Percentiles rank a stretch among this genome's conserved stretches.
phyloP scores from a whole-genome alignment of 1,284 basidiomycete genomes.

The Chiua sp. region DNA sequence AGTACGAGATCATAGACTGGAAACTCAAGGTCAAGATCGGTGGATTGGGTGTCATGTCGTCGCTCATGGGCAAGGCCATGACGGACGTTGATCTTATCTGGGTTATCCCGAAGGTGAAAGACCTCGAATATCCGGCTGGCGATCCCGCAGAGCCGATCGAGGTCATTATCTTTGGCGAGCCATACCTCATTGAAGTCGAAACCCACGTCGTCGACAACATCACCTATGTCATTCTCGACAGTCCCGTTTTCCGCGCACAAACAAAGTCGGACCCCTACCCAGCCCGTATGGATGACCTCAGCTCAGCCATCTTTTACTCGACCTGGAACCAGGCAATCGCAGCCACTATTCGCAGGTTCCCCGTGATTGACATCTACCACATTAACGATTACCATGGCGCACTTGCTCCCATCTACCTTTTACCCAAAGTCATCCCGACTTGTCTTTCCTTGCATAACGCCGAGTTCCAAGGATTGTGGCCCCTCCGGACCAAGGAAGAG shows the following conservation, averaged over 20 bases:
- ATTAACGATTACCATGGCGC: slow-evolving; percentile 94
- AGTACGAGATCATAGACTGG: slow-evolving; percentile 97
- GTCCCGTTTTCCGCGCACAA: slow-evolving; percentile 93
- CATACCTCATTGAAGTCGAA: slow-evolving; percentile 93
- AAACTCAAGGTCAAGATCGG: slow-evolving; percentile 97
- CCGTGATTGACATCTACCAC: slow-evolving; percentile 89
- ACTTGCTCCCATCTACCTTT: slow-evolving; percentile 86
- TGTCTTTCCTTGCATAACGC: slow-evolving; percentile 96
- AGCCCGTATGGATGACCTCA: slow-evolving; percentile 94
- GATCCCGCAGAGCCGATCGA: slow-evolving; percentile 92
- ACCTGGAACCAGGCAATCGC: slow-evolving; percentile 97
- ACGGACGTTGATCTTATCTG: slow-evolving; percentile 92
- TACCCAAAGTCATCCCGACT: slow-evolving; percentile 87
- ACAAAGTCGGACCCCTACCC: slow-evolving; percentile 95
- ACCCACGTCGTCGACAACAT: slow-evolving; percentile 93
- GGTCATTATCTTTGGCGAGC: slow-evolving; percentile 94
- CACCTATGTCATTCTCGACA: slow-evolving; percentile 91
- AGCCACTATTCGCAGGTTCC: slow-evolving; percentile 82
- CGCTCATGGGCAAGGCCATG: slow-evolving; percentile 96
- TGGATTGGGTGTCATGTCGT: slow-evolving; percentile 96
- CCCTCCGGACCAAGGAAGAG: slow-evolving; percentile 92
- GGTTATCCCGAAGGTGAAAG: slow-evolving; percentile 94
- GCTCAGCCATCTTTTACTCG: slow-evolving; percentile 95
- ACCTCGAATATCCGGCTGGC: slow-evolving; percentile 89
- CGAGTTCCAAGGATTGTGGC: slow-evolving; percentile 96